Base-by-base conservation (phyloP, 495 filamentous ascomycete species). In the Aspergillus ellipticus region DNA sequence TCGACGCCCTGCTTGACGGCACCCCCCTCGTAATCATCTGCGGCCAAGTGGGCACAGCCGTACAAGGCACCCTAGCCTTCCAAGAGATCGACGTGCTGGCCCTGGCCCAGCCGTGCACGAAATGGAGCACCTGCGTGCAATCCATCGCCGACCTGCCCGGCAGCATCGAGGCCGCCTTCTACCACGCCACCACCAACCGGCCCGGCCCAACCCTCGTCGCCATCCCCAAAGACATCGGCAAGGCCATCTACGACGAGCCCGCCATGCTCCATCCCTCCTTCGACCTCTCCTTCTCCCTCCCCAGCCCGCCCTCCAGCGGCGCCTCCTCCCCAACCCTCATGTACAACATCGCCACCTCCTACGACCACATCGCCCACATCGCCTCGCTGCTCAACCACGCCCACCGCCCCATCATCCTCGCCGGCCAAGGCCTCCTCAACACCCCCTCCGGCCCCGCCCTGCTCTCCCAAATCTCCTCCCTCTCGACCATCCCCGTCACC, bases 51-150 rank as follows among this genome's bases (percentile, higher is more conserved):
- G 53, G 82, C 4, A 48, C 45, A 3, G 72, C 62, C 21, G 71
- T 76, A 21, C 83, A 82, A 54, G 82, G 83, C 42, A 80, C 79
- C 28, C 80, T 85, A 64, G 78, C 81, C n/a, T 85, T 84, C 70
- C 82, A 85, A 62, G 81, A 84, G 57, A 81, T 81, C 45, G 83
- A 85, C 62, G 79, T 83, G 16, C 65, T 84, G 17, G 81, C 82
- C 56, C 83, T 84, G 62, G 79, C 78, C 20, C 72, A 80, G 65
- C 73, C 82, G 35, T 83, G 82, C 64, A 85, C 82, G 37, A 85
- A 85, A 66, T 86, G 82, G 83, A 84, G 84, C 43, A 76, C 81
- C 22, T 81, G 84, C 79, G 82, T 85, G 49, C 85, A 83, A 68
- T 80, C 77, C 45, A 75, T 85, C 49, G 80, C 74, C 22, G 82